These are phyloP conservation scores for Diutina scorzettiae DNA, from an alignment of 1,139 yeast genomes.

Conservation along the genomic window DNA sequence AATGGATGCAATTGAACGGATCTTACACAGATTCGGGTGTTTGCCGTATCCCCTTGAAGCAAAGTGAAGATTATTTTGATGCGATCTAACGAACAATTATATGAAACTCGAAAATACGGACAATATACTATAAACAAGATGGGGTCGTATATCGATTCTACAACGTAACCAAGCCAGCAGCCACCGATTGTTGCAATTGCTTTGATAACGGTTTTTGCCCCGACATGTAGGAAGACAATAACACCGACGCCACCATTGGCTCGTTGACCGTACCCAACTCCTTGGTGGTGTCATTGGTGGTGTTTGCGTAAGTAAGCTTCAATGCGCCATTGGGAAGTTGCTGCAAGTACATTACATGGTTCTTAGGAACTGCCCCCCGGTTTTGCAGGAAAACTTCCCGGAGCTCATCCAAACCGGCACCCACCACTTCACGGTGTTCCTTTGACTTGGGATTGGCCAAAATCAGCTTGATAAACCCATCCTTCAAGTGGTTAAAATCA, in stretches of 20 bases:
- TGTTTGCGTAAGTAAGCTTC: conserved; percentile 24
- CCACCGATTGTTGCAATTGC: conserved; percentile 5
- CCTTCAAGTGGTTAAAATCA: conserved; percentile 78
- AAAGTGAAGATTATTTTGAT: no score
- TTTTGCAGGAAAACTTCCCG: conserved; percentile 34
- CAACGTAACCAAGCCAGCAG: background rate
- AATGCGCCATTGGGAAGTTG: conserved; percentile 13
- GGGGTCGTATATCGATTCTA: no score
- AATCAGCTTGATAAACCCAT: conserved; percentile 75
- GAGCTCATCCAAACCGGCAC: conserved; percentile 44
- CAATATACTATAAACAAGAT: no score
- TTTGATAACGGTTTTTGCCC: background rate
- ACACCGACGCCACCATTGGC: conserved; percentile 1
- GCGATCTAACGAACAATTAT: no score
- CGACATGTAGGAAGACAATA: conserved; percentile 1
- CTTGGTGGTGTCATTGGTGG: conserved; percentile 15
- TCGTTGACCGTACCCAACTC: conserved; percentile 9
- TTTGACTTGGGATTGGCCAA: conserved; percentile 42
- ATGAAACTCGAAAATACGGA: no score
- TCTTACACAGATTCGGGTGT: conserved; percentile 34
- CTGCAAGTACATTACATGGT: conserved; percentile 35
- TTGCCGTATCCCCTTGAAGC: conserved; percentile 15
- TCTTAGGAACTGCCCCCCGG: conserved; percentile 55
- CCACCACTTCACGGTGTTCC: conserved; percentile 22
- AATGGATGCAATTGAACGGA: conserved; percentile 59